These are phyloP conservation scores for Spathaspora jeffriesii DNA, from an alignment of 1,139 yeast species.

Conservation along the genomic window DNA sequence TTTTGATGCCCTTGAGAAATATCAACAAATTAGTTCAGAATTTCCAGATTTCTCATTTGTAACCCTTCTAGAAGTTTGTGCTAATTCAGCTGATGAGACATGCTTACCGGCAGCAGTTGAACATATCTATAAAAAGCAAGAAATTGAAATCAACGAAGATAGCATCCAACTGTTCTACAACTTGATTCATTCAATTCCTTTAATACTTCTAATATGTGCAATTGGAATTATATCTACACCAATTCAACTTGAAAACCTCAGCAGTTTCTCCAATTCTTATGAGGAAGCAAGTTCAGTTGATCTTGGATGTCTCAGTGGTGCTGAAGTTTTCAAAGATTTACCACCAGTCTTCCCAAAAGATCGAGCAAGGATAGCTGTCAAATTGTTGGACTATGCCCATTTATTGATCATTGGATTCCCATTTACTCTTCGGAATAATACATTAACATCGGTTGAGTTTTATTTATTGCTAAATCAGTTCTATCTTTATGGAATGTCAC, in stretches of 20 bases:
- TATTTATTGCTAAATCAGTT: slow-evolving; percentile 36
- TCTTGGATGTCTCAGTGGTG: slow-evolving; percentile 18
- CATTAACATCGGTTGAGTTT: slow-evolving; percentile 26
- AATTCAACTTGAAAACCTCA: slow-evolving; percentile 34
- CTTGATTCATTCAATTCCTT: slow-evolving; percentile 28
- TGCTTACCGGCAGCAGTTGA: slow-evolving; percentile 13
- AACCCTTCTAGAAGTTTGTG: slow-evolving; percentile 21
- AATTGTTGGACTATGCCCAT: slow-evolving; percentile 24
- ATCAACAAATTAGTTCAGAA: slow-evolving; percentile 20
- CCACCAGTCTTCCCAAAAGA: slow-evolving; percentile 18
- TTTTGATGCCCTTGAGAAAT: slow-evolving; percentile 31
- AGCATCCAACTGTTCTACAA: slow-evolving; percentile 22
- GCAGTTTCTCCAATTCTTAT: slow-evolving; percentile 25
- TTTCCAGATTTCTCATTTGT: slow-evolving; percentile 23
- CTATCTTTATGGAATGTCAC: slow-evolving; percentile 36
- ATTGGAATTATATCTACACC: slow-evolving; percentile 34
- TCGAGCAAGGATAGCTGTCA: slow-evolving; percentile 24
- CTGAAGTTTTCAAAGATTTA: slow-evolving; percentile 9
- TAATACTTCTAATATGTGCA: slow-evolving; percentile 32
- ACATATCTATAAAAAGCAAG: slow-evolving; percentile 14
- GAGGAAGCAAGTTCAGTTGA: slow-evolving; percentile 27
- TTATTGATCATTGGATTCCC: slow-evolving; percentile 27
- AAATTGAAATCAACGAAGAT: slow-evolving; percentile 18
- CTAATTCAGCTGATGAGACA: slow-evolving; percentile 9
- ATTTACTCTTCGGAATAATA: slow-evolving; percentile 17